Evolutionary conservation across 148 eudicot genomes (phyloP).

Genomic region (Rhododendron kiyosumense): DNA sequence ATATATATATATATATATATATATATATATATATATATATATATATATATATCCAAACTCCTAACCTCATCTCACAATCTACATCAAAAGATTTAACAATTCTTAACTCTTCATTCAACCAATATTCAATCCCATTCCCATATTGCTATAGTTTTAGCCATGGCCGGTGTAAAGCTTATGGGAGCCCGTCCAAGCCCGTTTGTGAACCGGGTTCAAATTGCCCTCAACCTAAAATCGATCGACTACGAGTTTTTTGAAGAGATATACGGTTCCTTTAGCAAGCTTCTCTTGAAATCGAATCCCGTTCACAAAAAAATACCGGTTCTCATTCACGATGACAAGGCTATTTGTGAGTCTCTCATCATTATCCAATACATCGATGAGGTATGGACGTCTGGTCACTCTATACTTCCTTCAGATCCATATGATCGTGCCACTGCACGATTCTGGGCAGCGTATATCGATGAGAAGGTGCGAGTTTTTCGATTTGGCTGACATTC

Average conservation of each 20-base stretch:
- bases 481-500: not conserved
- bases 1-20: too few species aligned
- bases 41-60: not conserved
- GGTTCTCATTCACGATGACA: constrained; percentile 21
- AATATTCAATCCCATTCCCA: not conserved
- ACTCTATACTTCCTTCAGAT: constrained; percentile 25
- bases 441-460: constrained; percentile 26
- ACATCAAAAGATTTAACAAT: not conserved
- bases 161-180: not conserved
- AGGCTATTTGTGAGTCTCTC: constrained; percentile 25
- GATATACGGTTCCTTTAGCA: not conserved
- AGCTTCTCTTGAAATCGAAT: constrained; percentile 20
- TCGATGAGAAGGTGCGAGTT: constrained; percentile 24
- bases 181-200: not conserved
- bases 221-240: not conserved
- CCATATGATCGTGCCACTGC: constrained; percentile 29
- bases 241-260: not conserved
- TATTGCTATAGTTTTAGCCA: not conserved
- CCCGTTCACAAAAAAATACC: constrained; percentile 32
- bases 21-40: too few species aligned
- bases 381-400: constrained; percentile 20
- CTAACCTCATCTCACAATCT: not conserved
- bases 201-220: not conserved
- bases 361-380: constrained; percentile 26
- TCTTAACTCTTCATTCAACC: not conserved